Conservation (phyloP, 2,329 filamentous ascomycete species). For the Thielaviopsis musarum region DNA sequence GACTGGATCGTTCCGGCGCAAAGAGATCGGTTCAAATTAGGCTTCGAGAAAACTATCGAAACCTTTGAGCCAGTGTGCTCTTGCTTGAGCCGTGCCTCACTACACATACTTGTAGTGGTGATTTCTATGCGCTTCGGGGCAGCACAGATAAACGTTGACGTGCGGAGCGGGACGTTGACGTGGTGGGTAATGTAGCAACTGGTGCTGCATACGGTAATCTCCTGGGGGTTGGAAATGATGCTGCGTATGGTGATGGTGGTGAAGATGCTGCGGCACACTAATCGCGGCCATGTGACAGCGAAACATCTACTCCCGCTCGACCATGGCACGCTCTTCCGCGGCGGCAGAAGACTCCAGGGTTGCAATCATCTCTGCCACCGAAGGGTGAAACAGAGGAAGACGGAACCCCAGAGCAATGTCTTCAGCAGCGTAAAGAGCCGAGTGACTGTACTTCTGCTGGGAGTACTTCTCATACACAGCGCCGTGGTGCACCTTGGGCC, state of each 20-base stretch:
- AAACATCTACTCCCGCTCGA: conserved; percentile 6
- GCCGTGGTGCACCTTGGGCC: conserved; percentile 62
- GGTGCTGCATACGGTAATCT: neutral
- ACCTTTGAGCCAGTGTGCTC: neutral
- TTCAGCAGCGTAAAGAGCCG: conserved; percentile 61
- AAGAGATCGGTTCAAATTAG: neutral
- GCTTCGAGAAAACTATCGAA: neutral
- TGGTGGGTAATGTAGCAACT: neutral
- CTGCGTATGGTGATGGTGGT: neutral
- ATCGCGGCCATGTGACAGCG: conserved; percentile 1
- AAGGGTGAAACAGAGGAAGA: conserved; percentile 21
- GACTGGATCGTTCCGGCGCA: neutral
- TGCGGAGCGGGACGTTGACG: neutral
- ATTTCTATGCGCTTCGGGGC: neutral
- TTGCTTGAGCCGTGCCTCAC: neutral
- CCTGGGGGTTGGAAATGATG: neutral
- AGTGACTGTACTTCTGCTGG: conserved; percentile 73
- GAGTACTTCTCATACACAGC: conserved; percentile 88
- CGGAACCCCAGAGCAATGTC: conserved; percentile 48
- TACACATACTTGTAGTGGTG: neutral
- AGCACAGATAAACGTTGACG: neutral
- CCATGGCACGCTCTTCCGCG: conserved; percentile 4
- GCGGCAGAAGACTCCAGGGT: neutral
- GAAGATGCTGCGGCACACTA: neutral
- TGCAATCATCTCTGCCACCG: conserved; percentile 7